Evolutionary conservation across 345 rosid species (phyloP).

Genomic region (Murraya koenigii): DNA sequence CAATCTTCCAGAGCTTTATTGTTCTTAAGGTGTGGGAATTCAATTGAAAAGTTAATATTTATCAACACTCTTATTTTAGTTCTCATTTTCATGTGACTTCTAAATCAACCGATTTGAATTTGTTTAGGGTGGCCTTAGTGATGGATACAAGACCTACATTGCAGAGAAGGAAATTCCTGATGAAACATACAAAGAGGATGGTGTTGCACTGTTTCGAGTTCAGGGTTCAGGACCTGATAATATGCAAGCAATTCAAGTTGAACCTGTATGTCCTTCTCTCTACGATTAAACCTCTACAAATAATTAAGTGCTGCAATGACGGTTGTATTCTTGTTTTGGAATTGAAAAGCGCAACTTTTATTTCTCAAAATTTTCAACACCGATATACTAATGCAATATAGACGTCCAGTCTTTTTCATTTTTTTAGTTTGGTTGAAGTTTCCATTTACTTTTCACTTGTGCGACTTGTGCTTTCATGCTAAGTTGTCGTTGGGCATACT

Average conservation of each 20-base stretch:
- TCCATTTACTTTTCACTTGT: neutral
- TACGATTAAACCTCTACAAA: neutral
- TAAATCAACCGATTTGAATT: constrained; percentile 15
- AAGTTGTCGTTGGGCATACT: neutral
- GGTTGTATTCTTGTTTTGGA: neutral
- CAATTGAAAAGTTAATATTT: constrained; percentile 10
- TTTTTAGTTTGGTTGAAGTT: neutral
- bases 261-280: constrained; percentile 58
- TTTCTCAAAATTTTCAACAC: neutral
- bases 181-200: constrained; percentile 73
- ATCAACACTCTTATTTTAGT: neutral
- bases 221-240: constrained; percentile 99
- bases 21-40: constrained; percentile 70
- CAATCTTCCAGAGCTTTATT: constrained; percentile 87
- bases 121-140: constrained; percentile 85
- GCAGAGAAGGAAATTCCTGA: constrained; percentile 76
- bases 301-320: neutral
- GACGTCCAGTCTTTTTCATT: neutral
- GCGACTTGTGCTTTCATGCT: neutral
- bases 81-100: neutral
- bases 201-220: constrained; percentile 77
- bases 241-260: constrained; percentile 99
- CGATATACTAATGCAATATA: neutral
- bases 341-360: neutral
- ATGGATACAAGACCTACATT: constrained; percentile 75